A percentile compares a stretch with the other conserved stretches of the same genome.
phyloP scores from a whole-genome alignment of 306 rosid species.

The Quercus rubra region DNA sequence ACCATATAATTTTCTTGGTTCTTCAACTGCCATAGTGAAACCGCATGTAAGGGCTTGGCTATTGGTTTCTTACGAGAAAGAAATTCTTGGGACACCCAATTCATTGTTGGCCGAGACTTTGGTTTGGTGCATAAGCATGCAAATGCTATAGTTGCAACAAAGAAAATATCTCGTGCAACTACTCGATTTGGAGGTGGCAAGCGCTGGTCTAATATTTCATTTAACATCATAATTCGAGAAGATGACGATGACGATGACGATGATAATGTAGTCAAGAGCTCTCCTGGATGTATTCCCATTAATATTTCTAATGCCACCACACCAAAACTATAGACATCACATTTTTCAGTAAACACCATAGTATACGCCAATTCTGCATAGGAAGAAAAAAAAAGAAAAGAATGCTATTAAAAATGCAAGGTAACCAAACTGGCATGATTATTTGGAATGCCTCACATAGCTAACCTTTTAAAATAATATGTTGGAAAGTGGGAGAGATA shows the following conservation, averaged over 20 bases:
- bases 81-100: no score
- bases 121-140: no score
- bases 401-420: no score
- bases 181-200: not conserved
- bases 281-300: conserved; percentile 18
- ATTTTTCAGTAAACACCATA: not conserved
- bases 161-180: not conserved
- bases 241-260: no score
- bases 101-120: no score
- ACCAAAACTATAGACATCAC: conserved; percentile 26
- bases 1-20: no score
- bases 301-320: conserved; percentile 22
- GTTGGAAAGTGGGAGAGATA: no score
- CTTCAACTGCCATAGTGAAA: no score
- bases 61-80: no score
- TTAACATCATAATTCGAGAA: not conserved
- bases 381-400: not conserved
- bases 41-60: no score
- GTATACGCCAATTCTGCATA: not conserved
- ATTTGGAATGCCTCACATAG: not conserved
- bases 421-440: not conserved
- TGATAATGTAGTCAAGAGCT: no score
- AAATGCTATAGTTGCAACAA: not conserved
- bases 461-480: no score
- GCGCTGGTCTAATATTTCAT: not conserved